These are phyloP conservation scores for Aurifilum marmelostoma DNA, from an alignment of 2,329 filamentous ascomycete species.

Conservation along the genomic window DNA sequence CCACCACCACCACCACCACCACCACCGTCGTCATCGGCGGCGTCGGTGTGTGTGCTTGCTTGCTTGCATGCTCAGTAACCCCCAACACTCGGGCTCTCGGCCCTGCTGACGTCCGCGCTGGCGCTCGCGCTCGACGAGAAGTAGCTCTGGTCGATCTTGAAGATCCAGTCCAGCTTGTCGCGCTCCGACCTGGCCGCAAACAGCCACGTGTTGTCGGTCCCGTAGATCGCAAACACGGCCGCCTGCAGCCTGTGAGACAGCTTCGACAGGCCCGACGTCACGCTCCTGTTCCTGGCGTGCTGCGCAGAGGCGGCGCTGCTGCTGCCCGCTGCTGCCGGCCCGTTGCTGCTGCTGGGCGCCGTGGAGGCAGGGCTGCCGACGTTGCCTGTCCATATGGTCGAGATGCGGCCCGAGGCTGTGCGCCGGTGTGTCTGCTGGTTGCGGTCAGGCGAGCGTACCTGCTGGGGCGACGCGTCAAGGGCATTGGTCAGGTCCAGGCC, in stretches of 20 bases:
- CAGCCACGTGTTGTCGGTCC: conserved; percentile 90
- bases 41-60: too few species aligned
- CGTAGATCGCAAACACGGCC: conserved; percentile 92
- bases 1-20: too few species aligned
- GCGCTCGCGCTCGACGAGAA: conserved; percentile 51
- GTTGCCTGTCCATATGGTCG: conserved; percentile 57
- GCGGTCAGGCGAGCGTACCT: conserved; percentile 19
- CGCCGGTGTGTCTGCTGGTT: conserved; percentile 50
- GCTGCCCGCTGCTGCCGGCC: neutral
- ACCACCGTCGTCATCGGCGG: too few species aligned
- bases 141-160: conserved; percentile 85
- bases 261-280: conserved; percentile 52
- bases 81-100: conserved; percentile 40
- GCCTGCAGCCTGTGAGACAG: conserved; percentile 63
- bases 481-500: conserved; percentile 35
- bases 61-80: conserved; percentile 12
- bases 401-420: conserved; percentile 56
- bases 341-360: conserved; percentile 7
- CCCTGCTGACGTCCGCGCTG: conserved; percentile 40
- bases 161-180: conserved; percentile 97
- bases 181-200: conserved; percentile 88
- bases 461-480: conserved; percentile 26
- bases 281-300: conserved; percentile 26
- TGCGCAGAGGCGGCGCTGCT: conserved; percentile 11
- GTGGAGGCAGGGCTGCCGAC: conserved; percentile 36